Evolutionary conservation across 345 rosid genomes (phyloP).

Genomic region (Brassica nigra): DNA sequence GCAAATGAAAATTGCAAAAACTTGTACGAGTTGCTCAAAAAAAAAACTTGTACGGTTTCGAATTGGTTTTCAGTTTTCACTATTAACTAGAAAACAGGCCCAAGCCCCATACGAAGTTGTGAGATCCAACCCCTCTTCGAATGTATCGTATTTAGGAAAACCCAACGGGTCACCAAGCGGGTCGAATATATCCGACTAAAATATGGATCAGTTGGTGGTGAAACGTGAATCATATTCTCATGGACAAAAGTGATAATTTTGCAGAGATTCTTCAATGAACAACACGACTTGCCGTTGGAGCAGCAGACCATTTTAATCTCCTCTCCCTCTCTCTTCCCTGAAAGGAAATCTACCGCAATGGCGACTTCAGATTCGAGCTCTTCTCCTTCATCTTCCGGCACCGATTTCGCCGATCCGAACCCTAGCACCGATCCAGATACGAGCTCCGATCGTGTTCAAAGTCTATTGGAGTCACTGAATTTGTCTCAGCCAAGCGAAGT

Average conservation of each 20-base stretch:
- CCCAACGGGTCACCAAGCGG: slow-evolving; percentile 21
- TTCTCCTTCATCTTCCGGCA: slow-evolving; percentile 36
- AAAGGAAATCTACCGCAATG: neutral
- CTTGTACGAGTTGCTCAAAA: no score
- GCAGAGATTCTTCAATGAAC: slow-evolving; percentile 7
- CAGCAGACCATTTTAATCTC: neutral
- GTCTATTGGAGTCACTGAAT: slow-evolving; percentile 41
- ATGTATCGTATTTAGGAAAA: neutral
- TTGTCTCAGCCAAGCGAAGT: slow-evolving; percentile 35
- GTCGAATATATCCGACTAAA: slow-evolving; percentile 27
- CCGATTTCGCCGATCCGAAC: slow-evolving; percentile 42
- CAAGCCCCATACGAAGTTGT: no score
- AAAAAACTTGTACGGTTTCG: no score
- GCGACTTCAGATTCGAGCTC: slow-evolving; percentile 43
- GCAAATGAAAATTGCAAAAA: no score
- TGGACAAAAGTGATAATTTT: slow-evolving; percentile 18
- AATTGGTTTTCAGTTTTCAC: no score
- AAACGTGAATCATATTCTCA: slow-evolving; percentile 7
- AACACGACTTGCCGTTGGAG: slow-evolving; percentile 16
- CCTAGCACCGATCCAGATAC: slow-evolving; percentile 40
- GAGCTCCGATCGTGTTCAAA: slow-evolving; percentile 37
- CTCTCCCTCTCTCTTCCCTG: slow-evolving; percentile 7
- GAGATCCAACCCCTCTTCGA: neutral
- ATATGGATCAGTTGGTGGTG: slow-evolving; percentile 21
- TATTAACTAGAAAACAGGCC: neutral